Percentiles rank a stretch among this genome's conserved stretches.
These are phyloP conservation scores for Conticribra guillardii DNA, from an alignment of 108 stramenopile genomes.

Conservation along the genomic window DNA sequence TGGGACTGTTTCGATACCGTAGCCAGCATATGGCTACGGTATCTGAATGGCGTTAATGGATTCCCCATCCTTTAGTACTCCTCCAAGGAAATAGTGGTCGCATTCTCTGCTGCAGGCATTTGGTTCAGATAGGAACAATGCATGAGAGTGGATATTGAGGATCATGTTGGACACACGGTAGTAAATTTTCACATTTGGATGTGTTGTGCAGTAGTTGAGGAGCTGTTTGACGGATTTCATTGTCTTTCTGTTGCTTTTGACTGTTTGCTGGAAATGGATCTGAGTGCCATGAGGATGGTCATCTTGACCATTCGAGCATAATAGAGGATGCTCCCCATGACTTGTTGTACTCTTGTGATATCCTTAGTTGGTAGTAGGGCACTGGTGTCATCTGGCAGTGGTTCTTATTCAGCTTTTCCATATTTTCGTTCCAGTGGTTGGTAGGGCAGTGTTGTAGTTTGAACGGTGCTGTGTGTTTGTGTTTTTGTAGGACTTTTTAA, in stretches of 20 bases:
- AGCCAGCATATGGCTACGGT: no score
- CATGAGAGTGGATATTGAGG: slow-evolving; percentile 19
- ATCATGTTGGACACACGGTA: slow-evolving; percentile 51
- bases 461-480: slow-evolving; percentile 42
- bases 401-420: slow-evolving; percentile 39
- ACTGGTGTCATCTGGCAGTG: slow-evolving; percentile 24
- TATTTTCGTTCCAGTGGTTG: slow-evolving; percentile 16
- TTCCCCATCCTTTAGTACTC: neutral
- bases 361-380: slow-evolving; percentile 8
- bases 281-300: slow-evolving; percentile 39
- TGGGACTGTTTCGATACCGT: no score
- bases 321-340: slow-evolving; percentile 49
- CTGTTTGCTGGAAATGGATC: slow-evolving; percentile 37
- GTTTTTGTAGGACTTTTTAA: slow-evolving; percentile 36
- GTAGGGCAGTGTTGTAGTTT: slow-evolving; percentile 50
- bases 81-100: slow-evolving; percentile 40
- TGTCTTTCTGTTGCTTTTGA: slow-evolving; percentile 25
- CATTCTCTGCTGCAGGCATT: slow-evolving; percentile 44
- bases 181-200: slow-evolving; percentile 47
- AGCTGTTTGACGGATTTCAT: slow-evolving; percentile 13
- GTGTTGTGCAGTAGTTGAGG: slow-evolving; percentile 52
- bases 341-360: slow-evolving; percentile 41
- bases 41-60: no score
- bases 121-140: slow-evolving; percentile 40
- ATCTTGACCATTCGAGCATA: slow-evolving; percentile 51